Conservation (phyloP, 2,329 filamentous ascomycete species). For the Sporothrix phasma region DNA sequence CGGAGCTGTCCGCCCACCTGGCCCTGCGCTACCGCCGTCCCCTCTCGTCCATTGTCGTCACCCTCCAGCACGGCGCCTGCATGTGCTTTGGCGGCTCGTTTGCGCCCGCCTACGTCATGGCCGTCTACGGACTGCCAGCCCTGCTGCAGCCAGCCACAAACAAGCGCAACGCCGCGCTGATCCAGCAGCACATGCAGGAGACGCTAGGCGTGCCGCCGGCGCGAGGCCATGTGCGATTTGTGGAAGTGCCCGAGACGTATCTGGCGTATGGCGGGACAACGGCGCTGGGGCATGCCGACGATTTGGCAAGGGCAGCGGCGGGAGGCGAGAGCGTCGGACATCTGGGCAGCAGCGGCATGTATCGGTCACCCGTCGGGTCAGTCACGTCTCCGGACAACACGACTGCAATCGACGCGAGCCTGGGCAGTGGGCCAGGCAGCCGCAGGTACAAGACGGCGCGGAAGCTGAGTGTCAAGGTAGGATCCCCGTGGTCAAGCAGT, state of each 20-base stretch:
- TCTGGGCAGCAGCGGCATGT: not conserved
- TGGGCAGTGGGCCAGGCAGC: conserved; percentile 1
- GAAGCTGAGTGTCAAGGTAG: conserved; percentile 30
- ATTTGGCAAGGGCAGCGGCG: conserved; percentile 28
- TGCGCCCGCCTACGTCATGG: conserved; percentile 70
- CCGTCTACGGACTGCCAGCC: conserved; percentile 58
- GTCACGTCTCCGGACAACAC: conserved; percentile 10
- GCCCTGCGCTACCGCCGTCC: conserved; percentile 67
- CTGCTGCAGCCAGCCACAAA: conserved; percentile 66
- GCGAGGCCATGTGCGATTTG: conserved; percentile 65
- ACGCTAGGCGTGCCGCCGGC: conserved; percentile 54
- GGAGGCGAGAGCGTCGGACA: too few relatives aligned
- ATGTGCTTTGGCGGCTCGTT: conserved; percentile 66
- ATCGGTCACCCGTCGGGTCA: not conserved
- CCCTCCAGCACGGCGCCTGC: conserved; percentile 63
- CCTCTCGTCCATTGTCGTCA: conserved; percentile 63
- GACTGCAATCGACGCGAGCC: not conserved
- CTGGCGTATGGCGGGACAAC: conserved; percentile 63
- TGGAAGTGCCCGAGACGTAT: conserved; percentile 59
- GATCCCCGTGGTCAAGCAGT: not conserved
- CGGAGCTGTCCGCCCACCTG: conserved; percentile 61
- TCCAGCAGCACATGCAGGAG: conserved; percentile 66
- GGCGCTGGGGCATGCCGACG: conserved; percentile 56
- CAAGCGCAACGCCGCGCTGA: conserved; percentile 66
- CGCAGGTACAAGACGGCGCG: conserved; percentile 23